Conservation (phyloP, 306 rosid genomes). For the Styphnolobium japonicum region DNA sequence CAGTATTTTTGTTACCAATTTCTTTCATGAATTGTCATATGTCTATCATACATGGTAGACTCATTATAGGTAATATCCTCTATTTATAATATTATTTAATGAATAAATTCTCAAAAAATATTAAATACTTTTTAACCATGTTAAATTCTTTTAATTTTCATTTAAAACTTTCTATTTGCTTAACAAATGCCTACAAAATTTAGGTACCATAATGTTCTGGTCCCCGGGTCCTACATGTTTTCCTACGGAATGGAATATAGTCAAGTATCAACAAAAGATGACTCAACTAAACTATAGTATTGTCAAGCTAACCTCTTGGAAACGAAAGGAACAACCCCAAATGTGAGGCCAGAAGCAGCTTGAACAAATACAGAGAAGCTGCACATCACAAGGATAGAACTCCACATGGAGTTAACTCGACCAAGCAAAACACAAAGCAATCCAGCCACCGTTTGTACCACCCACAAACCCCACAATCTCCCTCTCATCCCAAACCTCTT, state of each 20-base stretch:
- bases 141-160: no score
- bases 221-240: no score
- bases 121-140: no score
- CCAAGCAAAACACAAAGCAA: constrained; percentile 49
- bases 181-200: no score
- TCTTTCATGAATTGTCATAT: no score
- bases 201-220: no score
- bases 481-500: constrained; percentile 57
- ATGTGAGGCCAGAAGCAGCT: constrained; percentile 55
- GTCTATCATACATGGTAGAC: no score
- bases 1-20: no score
- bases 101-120: no score
- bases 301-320: constrained; percentile 43
- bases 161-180: no score
- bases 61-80: no score
- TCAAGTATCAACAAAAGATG: not conserved
- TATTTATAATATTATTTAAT: no score
- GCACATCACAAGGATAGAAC: constrained; percentile 53
- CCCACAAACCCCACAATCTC: constrained; percentile 59
- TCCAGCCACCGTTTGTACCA: constrained; percentile 46
- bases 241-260: not conserved
- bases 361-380: constrained; percentile 47
- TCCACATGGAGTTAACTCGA: constrained; percentile 42
- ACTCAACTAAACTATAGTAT: not conserved
- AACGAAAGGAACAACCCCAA: constrained; percentile 61